phyloP scores from a whole-genome alignment of 495 filamentous ascomycete genomes.

The Neurospora sp. region DNA sequence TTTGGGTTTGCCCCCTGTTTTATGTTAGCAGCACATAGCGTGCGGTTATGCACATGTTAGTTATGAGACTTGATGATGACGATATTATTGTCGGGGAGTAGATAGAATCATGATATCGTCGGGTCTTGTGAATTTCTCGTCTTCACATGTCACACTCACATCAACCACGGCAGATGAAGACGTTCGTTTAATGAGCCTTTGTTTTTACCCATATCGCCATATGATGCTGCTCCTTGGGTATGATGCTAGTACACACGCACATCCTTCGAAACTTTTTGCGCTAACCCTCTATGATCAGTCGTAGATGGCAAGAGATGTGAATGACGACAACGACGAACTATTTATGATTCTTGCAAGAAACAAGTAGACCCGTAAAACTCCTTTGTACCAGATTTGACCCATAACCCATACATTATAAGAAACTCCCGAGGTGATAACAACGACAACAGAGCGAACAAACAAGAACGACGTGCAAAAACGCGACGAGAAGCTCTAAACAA shows the following conservation, averaged over 20 bases:
- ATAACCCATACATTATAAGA: conserved; percentile 1
- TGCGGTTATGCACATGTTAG: neutral
- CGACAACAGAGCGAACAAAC: conserved; percentile 1
- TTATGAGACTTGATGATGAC: neutral
- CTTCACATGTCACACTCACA: neutral
- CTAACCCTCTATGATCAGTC: neutral
- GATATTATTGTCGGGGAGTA: neutral
- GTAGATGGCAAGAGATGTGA: neutral
- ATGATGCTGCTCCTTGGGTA: neutral
- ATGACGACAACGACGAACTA: neutral
- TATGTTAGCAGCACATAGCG: neutral
- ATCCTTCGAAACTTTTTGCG: neutral
- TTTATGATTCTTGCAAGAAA: neutral
- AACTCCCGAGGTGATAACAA: neutral
- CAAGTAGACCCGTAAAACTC: conserved; percentile 1
- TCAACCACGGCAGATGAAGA: neutral
- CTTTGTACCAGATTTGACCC: neutral
- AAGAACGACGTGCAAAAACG: neutral
- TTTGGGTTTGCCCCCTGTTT: neutral
- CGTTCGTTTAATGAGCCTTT: neutral
- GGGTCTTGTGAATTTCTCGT: too few relatives aligned
- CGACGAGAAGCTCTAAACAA: neutral
- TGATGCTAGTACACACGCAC: neutral
- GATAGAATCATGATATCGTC: neutral
- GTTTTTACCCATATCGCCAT: neutral